phyloP scores from a whole-genome alignment of 2,329 filamentous ascomycete species.

The Magnaporthales sp. region DNA sequence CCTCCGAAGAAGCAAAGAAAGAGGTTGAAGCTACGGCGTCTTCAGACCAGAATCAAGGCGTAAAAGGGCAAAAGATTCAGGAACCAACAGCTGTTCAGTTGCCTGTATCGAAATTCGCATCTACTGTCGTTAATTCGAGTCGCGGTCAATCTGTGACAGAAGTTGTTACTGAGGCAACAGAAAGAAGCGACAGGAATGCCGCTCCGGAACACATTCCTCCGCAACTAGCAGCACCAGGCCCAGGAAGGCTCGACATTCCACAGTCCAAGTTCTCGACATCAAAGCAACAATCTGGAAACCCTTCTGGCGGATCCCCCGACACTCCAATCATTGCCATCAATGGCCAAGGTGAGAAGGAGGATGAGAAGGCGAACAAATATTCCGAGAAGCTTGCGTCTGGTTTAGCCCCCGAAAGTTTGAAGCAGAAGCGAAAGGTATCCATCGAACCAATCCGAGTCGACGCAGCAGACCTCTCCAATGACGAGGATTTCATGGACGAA shows the following conservation, averaged over 20 bases:
- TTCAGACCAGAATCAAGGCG: neutral
- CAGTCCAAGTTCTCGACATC: neutral
- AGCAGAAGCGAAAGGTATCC: neutral
- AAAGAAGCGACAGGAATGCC: neutral
- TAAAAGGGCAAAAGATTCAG: neutral
- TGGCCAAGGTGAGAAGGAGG: neutral
- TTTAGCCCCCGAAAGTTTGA: neutral
- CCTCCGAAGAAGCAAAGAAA: neutral
- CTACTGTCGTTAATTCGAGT: neutral
- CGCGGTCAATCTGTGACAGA: too few relatives aligned
- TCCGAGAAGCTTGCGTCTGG: neutral
- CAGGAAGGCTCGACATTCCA: neutral
- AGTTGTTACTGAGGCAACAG: neutral
- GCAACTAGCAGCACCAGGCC: neutral
- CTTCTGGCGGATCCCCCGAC: neutral
- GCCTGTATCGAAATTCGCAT: neutral
- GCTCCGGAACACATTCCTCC: neutral
- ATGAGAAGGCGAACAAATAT: neutral
- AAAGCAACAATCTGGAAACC: neutral
- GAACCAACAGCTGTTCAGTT: neutral
- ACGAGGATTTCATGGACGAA: conserved; percentile 79
- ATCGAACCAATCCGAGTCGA: conserved; percentile 49
- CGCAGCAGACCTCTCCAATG: conserved; percentile 44
- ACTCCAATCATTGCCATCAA: neutral
- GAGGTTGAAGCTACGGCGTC: neutral